Percentiles rank a stretch among this genome's conserved stretches.
Evolutionary conservation across 2,329 filamentous ascomycete species (phyloP).

Genomic region (Hypoxylon sp.): DNA sequence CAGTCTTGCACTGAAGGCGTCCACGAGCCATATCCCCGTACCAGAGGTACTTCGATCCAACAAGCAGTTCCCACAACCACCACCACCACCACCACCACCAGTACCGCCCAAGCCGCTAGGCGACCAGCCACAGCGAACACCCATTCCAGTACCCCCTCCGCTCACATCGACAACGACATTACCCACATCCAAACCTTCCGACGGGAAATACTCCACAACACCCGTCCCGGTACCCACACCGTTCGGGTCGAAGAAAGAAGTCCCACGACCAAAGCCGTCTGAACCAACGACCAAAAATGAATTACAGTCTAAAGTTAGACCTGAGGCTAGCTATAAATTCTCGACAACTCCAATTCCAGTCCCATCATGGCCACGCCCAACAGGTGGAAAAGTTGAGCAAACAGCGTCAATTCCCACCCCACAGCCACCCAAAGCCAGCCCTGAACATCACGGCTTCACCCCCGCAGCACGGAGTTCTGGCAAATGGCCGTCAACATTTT

Average conservation of each 20-base stretch:
- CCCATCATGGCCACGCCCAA: constrained; percentile 31
- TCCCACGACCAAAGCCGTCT: constrained; percentile 11
- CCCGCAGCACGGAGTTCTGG: constrained; percentile 48
- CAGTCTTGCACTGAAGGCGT: constrained; percentile 36
- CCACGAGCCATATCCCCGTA: constrained; percentile 36
- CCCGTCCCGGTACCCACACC: constrained; percentile 18
- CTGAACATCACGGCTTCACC: constrained; percentile 47
- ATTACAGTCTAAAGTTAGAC: no score
- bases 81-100: not conserved
- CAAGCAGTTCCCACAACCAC: constrained; percentile 20
- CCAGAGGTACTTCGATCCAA: constrained; percentile 36
- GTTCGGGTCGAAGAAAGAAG: constrained; percentile 10
- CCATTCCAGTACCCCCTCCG: constrained; percentile 27
- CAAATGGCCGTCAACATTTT: constrained; percentile 31
- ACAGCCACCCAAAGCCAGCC: constrained; percentile 16
- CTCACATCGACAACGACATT: not conserved
- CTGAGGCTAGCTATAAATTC: constrained; percentile 1
- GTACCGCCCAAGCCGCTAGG: constrained; percentile 4
- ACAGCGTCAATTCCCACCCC: constrained; percentile 24
- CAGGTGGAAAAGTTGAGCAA: constrained; percentile 9
- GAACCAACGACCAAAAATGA: not conserved
- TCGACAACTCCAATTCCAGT: constrained; percentile 40
- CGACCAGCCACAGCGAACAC: constrained; percentile 16
- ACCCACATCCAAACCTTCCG: not conserved
- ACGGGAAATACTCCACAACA: constrained; percentile 16